Conservation (phyloP, 2,329 filamentous ascomycete species). For the Epichloe brachyelytri region DNA sequence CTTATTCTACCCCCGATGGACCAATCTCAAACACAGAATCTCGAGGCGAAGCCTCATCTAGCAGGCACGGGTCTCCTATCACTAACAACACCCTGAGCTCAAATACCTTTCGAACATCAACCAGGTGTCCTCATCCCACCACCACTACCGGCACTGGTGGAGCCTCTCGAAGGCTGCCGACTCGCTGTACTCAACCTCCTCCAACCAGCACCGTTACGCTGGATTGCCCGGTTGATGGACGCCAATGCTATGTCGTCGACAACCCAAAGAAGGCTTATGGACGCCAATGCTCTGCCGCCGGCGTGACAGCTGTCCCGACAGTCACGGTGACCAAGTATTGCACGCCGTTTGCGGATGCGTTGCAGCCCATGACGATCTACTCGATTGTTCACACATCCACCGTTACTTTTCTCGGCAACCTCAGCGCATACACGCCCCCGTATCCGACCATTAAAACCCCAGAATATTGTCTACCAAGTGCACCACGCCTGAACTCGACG, state of each 20-base stretch:
- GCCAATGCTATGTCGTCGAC: neutral
- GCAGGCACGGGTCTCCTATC: neutral
- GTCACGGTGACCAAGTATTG: constrained; percentile 16
- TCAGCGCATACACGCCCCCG: constrained; percentile 32
- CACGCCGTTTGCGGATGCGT: constrained; percentile 15
- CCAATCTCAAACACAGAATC: neutral
- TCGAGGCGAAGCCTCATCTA: neutral
- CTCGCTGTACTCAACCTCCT: neutral
- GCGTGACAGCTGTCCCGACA: neutral
- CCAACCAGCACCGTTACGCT: neutral
- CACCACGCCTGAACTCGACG: too few relatives aligned
- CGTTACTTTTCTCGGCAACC: constrained; percentile 33
- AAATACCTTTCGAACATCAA: neutral
- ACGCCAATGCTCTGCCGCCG: neutral
- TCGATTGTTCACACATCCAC: constrained; percentile 37
- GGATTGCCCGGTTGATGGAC: constrained; percentile 1
- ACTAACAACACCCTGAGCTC: neutral
- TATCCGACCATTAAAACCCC: constrained; percentile 29
- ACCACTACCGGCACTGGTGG: neutral
- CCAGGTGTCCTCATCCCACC: neutral
- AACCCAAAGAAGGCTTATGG: too few relatives aligned
- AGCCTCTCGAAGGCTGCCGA: neutral
- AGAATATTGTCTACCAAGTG: constrained; percentile 18
- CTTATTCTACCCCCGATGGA: neutral
- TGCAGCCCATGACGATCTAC: constrained; percentile 24